Percentiles rank a stretch among this genome's conserved stretches.
Conservation (phyloP, 163 green algal species). For the Trebouxiophyceae sp. region DNA sequence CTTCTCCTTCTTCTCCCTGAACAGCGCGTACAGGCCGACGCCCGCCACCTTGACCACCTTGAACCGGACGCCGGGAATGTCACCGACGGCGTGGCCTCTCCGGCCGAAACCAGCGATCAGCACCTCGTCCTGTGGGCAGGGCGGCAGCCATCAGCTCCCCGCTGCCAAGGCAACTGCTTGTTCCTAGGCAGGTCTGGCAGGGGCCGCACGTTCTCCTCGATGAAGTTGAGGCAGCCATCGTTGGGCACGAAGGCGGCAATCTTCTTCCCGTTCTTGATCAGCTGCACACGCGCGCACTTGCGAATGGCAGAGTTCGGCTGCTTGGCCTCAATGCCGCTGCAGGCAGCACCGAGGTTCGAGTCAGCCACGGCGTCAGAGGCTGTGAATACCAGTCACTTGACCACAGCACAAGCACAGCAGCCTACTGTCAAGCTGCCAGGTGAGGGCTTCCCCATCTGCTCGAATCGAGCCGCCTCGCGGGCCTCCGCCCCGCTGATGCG, state of each 20-base stretch:
- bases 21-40: slow-evolving; percentile 94
- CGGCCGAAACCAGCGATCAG: slow-evolving; percentile 98
- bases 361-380: background rate
- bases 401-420: background rate
- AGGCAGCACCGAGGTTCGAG: too few relatives aligned
- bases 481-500: too few relatives aligned
- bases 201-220: slow-evolving; percentile 94
- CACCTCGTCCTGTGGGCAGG: slow-evolving; percentile 91
- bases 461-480: too few relatives aligned
- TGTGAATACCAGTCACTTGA: background rate
- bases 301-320: slow-evolving; percentile 99
- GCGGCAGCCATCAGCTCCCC: background rate
- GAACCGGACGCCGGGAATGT: slow-evolving; percentile 99
- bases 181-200: background rate
- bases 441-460: too few relatives aligned
- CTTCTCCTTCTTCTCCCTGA: slow-evolving; percentile 99
- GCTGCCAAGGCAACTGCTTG: background rate
- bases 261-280: slow-evolving; percentile 99
- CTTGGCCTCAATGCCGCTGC: slow-evolving; percentile 99
- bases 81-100: slow-evolving; percentile 95
- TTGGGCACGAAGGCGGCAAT: slow-evolving; percentile 99
- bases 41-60: slow-evolving; percentile 99
- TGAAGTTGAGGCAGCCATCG: slow-evolving; percentile 99
- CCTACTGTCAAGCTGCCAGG: background rate
- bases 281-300: slow-evolving; percentile 99